Percentiles rank a stretch among this genome's conserved stretches.
phyloP scores from a whole-genome alignment of 495 filamentous ascomycete genomes.

The Aspergillus sclerotiicarbonarius region DNA sequence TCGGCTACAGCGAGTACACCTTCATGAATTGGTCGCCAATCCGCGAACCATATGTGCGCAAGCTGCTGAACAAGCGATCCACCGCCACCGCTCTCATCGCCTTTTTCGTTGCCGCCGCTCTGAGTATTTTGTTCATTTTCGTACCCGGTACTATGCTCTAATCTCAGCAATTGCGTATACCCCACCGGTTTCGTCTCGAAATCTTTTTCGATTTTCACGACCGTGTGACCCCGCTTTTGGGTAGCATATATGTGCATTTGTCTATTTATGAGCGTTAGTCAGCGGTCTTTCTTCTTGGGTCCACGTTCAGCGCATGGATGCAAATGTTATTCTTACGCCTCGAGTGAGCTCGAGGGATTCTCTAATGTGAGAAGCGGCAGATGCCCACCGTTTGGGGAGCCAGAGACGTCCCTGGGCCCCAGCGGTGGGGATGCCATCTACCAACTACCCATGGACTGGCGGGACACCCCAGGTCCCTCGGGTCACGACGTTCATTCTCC shows the following conservation, averaged over 20 bases:
- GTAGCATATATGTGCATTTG: conserved; percentile 1
- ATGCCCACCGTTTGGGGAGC: neutral
- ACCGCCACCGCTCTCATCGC: conserved; percentile 71
- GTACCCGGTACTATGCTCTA: conserved; percentile 87
- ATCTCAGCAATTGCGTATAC: conserved; percentile 1
- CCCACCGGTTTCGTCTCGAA: neutral
- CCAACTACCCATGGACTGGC: neutral
- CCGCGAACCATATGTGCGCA: conserved; percentile 83
- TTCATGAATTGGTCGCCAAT: conserved; percentile 86
- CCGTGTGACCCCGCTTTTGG: neutral
- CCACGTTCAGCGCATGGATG: neutral
- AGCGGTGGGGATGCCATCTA: too few relatives aligned
- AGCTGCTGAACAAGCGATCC: conserved; percentile 76
- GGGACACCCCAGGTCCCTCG: neutral
- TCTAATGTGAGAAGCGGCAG: neutral
- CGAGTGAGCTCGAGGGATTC: neutral
- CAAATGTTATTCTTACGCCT: neutral
- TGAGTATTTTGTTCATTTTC: conserved; percentile 83
- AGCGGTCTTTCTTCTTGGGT: neutral
- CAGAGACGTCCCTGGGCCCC: neutral
- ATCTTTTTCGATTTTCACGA: neutral
- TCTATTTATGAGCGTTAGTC: neutral
- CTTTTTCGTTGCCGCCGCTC: conserved; percentile 67
- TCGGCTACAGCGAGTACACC: conserved; percentile 90
- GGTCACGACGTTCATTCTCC: conserved; percentile 10